Conservation (phyloP, 139 green algal genomes). For the Volvox reticuliferus region DNA sequence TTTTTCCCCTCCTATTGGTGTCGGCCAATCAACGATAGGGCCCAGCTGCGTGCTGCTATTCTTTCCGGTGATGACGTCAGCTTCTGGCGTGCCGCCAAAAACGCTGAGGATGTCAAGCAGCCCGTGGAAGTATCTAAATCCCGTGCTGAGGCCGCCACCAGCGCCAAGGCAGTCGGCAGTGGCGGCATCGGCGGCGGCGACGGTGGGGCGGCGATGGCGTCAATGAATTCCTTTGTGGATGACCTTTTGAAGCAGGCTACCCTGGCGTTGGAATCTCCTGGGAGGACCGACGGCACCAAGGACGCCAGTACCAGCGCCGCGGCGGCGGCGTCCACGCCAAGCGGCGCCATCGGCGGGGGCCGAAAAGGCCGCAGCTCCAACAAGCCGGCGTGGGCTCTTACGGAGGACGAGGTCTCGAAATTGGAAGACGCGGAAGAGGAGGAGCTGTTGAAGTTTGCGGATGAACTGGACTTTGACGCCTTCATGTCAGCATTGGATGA, state of each 20-base stretch:
- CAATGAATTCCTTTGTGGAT: constrained; percentile 28
- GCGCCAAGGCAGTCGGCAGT: neutral
- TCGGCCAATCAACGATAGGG: neutral
- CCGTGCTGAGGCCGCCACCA: neutral
- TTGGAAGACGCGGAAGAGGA: constrained; percentile 41
- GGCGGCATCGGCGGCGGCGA: neutral
- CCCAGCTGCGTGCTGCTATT: constrained; percentile 47
- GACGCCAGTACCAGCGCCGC: neutral
- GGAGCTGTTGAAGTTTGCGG: constrained; percentile 39
- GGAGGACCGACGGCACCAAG: neutral
- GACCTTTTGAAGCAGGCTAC: neutral
- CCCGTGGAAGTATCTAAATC: neutral
- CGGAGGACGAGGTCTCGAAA: neutral
- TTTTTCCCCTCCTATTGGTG: neutral
- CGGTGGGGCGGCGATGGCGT: neutral
- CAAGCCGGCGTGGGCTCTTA: constrained; percentile 48
- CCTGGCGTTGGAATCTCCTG: neutral
- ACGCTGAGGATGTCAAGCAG: neutral
- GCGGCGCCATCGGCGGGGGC: neutral
- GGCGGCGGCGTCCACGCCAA: neutral
- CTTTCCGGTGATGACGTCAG: constrained; percentile 37
- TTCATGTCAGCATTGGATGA: constrained; percentile 47
- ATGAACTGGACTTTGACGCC: constrained; percentile 46
- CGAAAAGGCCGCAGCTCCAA: neutral
- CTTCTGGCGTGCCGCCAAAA: constrained; percentile 34